Evolutionary conservation across 2,329 filamentous ascomycete genomes (phyloP).

Genomic region (Colletotrichum sp.): DNA sequence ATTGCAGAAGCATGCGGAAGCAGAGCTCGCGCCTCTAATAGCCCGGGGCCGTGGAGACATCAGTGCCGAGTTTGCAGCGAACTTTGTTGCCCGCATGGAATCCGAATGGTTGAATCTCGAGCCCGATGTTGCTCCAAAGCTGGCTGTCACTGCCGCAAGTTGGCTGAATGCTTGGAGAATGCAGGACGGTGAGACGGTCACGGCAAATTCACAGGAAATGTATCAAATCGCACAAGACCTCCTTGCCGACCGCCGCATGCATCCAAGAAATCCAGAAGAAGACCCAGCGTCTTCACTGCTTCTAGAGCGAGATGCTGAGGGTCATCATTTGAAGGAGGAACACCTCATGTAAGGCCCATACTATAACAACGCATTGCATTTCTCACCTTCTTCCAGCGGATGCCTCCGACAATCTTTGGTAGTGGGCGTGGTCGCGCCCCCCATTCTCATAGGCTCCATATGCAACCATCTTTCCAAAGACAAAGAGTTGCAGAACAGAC

Average conservation of each 20-base stretch:
- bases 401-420: constrained; percentile 25
- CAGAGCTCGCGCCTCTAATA: constrained; percentile 16
- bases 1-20: constrained; percentile 17
- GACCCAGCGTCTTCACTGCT: constrained; percentile 25
- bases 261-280: constrained; percentile 22
- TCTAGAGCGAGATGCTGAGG: constrained; percentile 17
- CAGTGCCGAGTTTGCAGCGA: constrained; percentile 22
- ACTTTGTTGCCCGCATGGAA: constrained; percentile 25
- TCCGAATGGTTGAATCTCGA: constrained; percentile 26
- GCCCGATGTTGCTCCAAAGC: constrained; percentile 20
- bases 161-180: constrained; percentile 25
- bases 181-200: constrained; percentile 22
- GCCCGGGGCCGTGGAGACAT: constrained; percentile 18
- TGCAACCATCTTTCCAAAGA: constrained; percentile 23
- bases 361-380: not conserved
- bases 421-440: constrained; percentile 24
- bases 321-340: constrained; percentile 21
- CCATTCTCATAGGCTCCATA: constrained; percentile 24
- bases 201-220: constrained; percentile 19
- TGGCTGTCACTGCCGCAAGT: constrained; percentile 18
- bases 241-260: constrained; percentile 20
- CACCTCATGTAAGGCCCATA: constrained; percentile 12
- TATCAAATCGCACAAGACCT: constrained; percentile 23
- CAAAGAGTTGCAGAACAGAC: constrained; percentile 16
- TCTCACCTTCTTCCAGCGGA: constrained; percentile 4